phyloP scores from a whole-genome alignment of 2,329 filamentous ascomycete genomes.

The Parasarocladium wereldwijsianum region DNA sequence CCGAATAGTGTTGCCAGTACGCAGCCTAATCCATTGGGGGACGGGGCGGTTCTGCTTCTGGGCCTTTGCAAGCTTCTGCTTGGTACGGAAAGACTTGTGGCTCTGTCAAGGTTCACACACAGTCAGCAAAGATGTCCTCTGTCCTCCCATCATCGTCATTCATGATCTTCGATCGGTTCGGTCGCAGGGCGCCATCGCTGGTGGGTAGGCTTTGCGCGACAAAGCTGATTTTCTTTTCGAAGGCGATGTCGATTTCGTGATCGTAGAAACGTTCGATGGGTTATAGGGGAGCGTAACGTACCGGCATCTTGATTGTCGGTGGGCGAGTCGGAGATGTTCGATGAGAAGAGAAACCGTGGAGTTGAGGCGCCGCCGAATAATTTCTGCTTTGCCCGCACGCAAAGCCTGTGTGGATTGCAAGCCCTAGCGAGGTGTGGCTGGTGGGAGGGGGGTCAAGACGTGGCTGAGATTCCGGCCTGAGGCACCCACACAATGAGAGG shows the following conservation, averaged over 20 bases:
- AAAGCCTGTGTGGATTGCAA: slow-evolving; percentile 19
- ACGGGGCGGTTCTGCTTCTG: slow-evolving; percentile 99
- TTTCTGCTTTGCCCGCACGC: slow-evolving; percentile 14
- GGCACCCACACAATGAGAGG: background rate
- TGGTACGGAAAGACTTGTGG: slow-evolving; percentile 99
- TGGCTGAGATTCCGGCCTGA: background rate
- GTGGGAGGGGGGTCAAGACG: background rate
- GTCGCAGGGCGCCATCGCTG: background rate
- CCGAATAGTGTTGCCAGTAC: slow-evolving; percentile 99
- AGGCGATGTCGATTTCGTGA: background rate
- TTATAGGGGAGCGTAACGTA: slow-evolving; percentile 14
- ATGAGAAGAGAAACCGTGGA: slow-evolving; percentile 12
- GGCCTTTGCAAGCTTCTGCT: slow-evolving; percentile 99
- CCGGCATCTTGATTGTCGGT: slow-evolving; percentile 26
- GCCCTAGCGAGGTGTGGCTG: slow-evolving; percentile 15
- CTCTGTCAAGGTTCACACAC: slow-evolving; percentile 58
- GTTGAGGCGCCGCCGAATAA: slow-evolving; percentile 15
- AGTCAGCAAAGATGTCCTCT: no score
- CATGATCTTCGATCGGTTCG: background rate
- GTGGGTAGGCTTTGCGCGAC: no score
- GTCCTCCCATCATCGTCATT: slow-evolving; percentile 2
- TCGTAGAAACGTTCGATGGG: slow-evolving; percentile 2
- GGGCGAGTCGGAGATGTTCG: slow-evolving; percentile 21
- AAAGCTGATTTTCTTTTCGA: slow-evolving; percentile 2
- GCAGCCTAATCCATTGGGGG: slow-evolving; percentile 98